These are phyloP conservation scores for Metschnikowia aberdeeniae DNA, from an alignment of 805 yeast species.

Conservation along the genomic window DNA sequence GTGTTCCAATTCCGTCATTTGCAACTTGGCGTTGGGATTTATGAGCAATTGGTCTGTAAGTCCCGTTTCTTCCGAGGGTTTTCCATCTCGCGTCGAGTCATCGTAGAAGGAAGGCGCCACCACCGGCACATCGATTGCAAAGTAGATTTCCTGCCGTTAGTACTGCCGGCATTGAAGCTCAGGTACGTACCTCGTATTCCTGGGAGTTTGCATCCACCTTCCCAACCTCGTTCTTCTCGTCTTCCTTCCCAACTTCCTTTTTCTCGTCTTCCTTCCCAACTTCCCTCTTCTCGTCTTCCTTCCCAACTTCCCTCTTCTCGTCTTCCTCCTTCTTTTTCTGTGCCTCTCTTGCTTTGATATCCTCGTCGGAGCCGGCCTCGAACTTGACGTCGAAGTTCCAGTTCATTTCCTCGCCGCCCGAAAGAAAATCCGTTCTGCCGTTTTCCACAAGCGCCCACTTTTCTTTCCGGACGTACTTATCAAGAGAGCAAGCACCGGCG, in stretches of 20 bases:
- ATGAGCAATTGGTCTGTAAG: conserved; percentile 26
- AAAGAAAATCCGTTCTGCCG: conserved; percentile 69
- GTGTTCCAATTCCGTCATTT: conserved; percentile 32
- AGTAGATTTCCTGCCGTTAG: conserved; percentile 22
- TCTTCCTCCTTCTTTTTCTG: conserved; percentile 13
- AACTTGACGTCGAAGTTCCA: conserved; percentile 77
- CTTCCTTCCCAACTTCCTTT: too few relatives aligned
- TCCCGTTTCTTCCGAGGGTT: conserved; percentile 2
- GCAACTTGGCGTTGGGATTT: conserved; percentile 40
- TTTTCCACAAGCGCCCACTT: conserved; percentile 64
- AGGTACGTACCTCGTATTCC: conserved; percentile 19
- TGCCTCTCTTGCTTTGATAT: conserved; percentile 54
- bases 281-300: neutral
- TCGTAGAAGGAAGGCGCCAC: conserved; percentile 18
- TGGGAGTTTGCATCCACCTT: neutral
- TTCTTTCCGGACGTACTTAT: conserved; percentile 42
- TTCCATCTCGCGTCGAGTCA: conserved; percentile 8
- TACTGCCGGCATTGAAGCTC: neutral
- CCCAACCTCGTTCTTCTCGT: neutral
- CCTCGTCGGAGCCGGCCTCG: conserved; percentile 91
- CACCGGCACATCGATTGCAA: conserved; percentile 23
- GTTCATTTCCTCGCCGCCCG: conserved; percentile 85
- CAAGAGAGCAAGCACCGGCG: conserved; percentile 85
- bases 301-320: conserved; percentile 5
- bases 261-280: neutral